Evolutionary conservation across 805 yeast species (phyloP).

Genomic region (Lachancea quebecensis): DNA sequence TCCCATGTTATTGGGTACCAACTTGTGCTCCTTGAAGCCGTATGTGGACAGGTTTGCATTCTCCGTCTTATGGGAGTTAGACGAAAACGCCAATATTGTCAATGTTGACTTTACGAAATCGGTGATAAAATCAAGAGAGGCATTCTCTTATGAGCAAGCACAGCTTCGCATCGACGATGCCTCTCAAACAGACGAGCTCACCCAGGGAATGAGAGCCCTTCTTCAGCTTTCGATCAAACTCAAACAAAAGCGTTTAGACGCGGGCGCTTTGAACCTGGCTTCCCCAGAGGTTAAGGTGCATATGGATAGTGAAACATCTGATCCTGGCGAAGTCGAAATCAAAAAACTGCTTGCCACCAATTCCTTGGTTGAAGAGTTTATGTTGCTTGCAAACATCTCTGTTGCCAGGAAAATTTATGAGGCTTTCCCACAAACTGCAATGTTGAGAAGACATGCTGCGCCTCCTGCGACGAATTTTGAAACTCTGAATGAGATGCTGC

Average conservation of each 20-base stretch:
- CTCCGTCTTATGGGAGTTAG: constrained; percentile 93
- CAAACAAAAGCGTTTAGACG: constrained; percentile 78
- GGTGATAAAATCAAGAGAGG: constrained; percentile 83
- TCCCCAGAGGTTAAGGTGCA: constrained; percentile 98
- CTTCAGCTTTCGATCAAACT: constrained; percentile 73
- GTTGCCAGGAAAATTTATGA: constrained; percentile 91
- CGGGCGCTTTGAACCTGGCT: constrained; percentile 94
- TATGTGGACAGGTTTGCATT: constrained; percentile 94
- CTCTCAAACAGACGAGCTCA: constrained; percentile 70
- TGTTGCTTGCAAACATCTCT: constrained; percentile 93
- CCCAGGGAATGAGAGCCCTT: constrained; percentile 81
- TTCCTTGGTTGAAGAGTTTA: constrained; percentile 95
- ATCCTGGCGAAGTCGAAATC: constrained; percentile 91
- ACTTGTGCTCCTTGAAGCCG: constrained; percentile 89
- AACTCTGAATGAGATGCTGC: constrained; percentile 77
- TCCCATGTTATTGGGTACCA: constrained; percentile 91
- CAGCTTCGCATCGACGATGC: constrained; percentile 84
- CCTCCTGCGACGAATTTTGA: constrained; percentile 96
- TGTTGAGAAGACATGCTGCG: constrained; percentile 96
- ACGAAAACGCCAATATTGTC: constrained; percentile 77
- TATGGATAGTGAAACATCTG: constrained; percentile 94
- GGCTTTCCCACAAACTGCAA: constrained; percentile 94
- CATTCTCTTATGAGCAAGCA: constrained; percentile 91
- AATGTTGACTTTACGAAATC: constrained; percentile 77
- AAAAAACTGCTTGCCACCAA: constrained; percentile 84